phyloP scores from a whole-genome alignment of 371 early-diverging fungal species.

The Basidiobolus meristosporus region DNA sequence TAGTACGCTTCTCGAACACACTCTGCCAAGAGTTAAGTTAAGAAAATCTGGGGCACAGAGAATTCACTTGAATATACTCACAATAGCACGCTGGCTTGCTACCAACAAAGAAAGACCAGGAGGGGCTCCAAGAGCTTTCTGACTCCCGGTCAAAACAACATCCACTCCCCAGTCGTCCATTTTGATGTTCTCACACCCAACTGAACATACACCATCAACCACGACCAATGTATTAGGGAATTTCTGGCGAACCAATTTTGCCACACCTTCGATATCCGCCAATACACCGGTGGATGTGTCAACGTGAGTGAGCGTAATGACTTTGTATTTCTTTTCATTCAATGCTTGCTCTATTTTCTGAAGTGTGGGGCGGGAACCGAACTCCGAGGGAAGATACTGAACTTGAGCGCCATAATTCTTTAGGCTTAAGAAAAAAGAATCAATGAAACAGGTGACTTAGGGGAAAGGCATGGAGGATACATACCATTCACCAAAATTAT shows the following conservation, averaged over 20 bases:
- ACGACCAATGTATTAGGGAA: slow-evolving; percentile 81
- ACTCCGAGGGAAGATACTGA: slow-evolving; percentile 41
- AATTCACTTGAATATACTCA: too few species aligned
- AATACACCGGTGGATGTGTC: slow-evolving; percentile 93
- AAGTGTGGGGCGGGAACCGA: slow-evolving; percentile 42
- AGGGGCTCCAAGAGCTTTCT: slow-evolving; percentile 88
- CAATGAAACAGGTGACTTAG: too few species aligned
- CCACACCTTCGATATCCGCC: slow-evolving; percentile 57
- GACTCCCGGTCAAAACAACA: slow-evolving; percentile 75
- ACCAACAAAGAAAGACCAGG: slow-evolving; percentile 74
- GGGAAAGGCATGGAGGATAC: too few species aligned
- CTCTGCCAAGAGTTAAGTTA: too few species aligned
- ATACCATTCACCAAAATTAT: slow-evolving; percentile 17
- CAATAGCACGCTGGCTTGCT: slow-evolving; percentile 53
- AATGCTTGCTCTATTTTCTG: slow-evolving; percentile 26
- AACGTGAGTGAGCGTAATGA: slow-evolving; percentile 84
- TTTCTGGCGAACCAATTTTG: slow-evolving; percentile 43
- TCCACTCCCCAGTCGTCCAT: slow-evolving; percentile 87
- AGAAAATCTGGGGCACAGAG: too few species aligned
- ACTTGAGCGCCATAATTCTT: slow-evolving; percentile 75
- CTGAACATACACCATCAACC: slow-evolving; percentile 94
- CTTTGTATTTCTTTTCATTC: slow-evolving; percentile 39
- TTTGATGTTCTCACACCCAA: slow-evolving; percentile 80
- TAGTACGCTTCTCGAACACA: slow-evolving; percentile 46
- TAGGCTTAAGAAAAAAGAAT: too few species aligned